phyloP scores from a whole-genome alignment of 345 rosid genomes.

The Eutrema heterophyllum region DNA sequence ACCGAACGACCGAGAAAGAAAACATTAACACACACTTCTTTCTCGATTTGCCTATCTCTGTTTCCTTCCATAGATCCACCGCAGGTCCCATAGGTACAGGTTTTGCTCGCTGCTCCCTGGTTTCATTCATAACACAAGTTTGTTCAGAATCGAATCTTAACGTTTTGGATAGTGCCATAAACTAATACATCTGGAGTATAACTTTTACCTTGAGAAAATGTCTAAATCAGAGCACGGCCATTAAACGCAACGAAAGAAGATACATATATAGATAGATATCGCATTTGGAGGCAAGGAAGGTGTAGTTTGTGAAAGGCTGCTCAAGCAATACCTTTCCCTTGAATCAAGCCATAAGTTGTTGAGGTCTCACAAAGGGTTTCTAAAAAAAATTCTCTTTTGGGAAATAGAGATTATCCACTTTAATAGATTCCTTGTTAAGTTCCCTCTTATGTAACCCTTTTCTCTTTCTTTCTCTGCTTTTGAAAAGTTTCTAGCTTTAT shows the following conservation, averaged over 20 bases:
- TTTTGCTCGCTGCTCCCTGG: background rate
- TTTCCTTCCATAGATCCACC: slow-evolving; percentile 61
- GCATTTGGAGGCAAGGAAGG: slow-evolving; percentile 11
- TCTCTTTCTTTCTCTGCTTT: background rate
- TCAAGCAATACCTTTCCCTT: slow-evolving; percentile 31
- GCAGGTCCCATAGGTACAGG: background rate
- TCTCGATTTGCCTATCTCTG: slow-evolving; percentile 45
- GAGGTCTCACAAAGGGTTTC: slow-evolving; percentile 12
- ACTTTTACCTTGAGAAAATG: background rate
- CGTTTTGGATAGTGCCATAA: background rate
- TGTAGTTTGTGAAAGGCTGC: slow-evolving; percentile 11
- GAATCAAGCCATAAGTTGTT: background rate
- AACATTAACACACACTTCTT: slow-evolving; percentile 36
- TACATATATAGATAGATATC: background rate
- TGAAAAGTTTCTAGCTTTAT: background rate
- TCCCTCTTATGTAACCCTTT: background rate
- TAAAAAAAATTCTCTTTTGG: background rate
- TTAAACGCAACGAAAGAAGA: background rate
- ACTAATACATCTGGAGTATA: background rate
- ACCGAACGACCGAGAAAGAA: background rate
- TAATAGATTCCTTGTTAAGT: slow-evolving; percentile 11
- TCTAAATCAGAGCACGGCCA: background rate
- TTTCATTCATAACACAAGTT: slow-evolving; percentile 11
- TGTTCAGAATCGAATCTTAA: background rate
- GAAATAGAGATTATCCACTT: slow-evolving; percentile 1